phyloP scores from a whole-genome alignment of 768 basidiomycete species.

The Rickenella mellea region DNA sequence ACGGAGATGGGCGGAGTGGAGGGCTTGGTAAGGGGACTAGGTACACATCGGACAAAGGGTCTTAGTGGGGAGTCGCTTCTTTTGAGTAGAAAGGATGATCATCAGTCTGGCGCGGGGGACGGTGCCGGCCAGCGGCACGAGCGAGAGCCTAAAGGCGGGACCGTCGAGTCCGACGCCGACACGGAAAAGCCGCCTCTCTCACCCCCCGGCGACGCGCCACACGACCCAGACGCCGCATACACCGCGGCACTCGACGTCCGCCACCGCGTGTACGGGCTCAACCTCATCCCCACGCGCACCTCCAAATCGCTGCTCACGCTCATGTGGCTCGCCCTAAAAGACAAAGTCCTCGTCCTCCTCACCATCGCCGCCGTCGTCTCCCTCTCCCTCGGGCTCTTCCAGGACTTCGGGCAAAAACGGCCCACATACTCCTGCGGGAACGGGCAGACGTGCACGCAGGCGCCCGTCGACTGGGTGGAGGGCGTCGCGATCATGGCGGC shows the following conservation, averaged over 20 bases:
- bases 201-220: slow-evolving; percentile 9
- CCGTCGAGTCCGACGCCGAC: slow-evolving; percentile 1
- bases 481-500: slow-evolving; percentile 78
- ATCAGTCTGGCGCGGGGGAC: slow-evolving; percentile 16
- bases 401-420: slow-evolving; percentile 74
- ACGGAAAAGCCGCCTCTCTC: slow-evolving; percentile 1
- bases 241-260: slow-evolving; percentile 50
- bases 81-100: too few species aligned
- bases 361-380: slow-evolving; percentile 91
- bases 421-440: slow-evolving; percentile 27
- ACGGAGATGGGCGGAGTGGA: slow-evolving; percentile 59
- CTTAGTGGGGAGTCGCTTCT: too few species aligned
- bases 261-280: slow-evolving; percentile 61
- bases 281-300: slow-evolving; percentile 61
- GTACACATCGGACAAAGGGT: slow-evolving; percentile 49
- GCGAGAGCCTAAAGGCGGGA: slow-evolving; percentile 11
- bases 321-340: slow-evolving; percentile 83
- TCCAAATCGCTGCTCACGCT: slow-evolving; percentile 62
- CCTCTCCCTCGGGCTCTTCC: slow-evolving; percentile 87
- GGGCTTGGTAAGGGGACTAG: slow-evolving; percentile 63
- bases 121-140: slow-evolving; percentile 25
- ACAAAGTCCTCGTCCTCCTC: slow-evolving; percentile 85
- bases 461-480: slow-evolving; percentile 96
- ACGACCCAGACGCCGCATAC: slow-evolving; percentile 17
- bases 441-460: slow-evolving; percentile 30